Percentiles rank a stretch among this genome's conserved stretches.
Evolutionary conservation across 139 green algal species (phyloP).

Genomic region (Haematococcus lacustris): DNA sequence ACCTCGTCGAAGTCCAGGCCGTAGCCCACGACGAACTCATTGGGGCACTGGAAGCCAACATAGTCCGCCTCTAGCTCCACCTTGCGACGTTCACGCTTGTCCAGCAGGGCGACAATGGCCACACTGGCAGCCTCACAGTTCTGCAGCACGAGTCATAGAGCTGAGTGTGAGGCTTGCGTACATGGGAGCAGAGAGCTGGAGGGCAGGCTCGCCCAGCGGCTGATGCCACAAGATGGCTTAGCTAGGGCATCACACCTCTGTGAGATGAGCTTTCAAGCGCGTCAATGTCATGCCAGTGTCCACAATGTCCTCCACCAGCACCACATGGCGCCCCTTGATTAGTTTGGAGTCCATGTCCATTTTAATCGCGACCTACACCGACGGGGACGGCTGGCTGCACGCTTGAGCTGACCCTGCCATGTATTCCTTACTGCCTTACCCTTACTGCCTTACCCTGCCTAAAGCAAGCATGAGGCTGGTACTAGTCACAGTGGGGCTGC

Average conservation of each 20-base stretch:
- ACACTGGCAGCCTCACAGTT: constrained; percentile 17
- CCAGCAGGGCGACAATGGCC: constrained; percentile 51
- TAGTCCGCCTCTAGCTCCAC: constrained; percentile 15
- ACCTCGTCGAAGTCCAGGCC: constrained; percentile 85
- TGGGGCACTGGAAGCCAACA: constrained; percentile 48
- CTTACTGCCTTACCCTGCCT: background rate
- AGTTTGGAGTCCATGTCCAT: constrained; percentile 5
- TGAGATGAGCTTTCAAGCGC: background rate
- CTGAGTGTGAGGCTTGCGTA: no score
- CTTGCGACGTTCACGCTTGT: constrained; percentile 60
- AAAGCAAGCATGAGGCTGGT: background rate
- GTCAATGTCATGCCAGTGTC: constrained; percentile 66
- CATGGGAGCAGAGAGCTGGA: no score
- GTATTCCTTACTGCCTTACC: background rate
- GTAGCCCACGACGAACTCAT: constrained; percentile 92
- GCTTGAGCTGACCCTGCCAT: background rate
- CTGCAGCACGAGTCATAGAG: background rate
- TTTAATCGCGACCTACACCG: constrained; percentile 1
- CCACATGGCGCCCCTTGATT: constrained; percentile 37
- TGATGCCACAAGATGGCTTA: no score
- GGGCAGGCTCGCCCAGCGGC: no score
- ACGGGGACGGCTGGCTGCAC: background rate
- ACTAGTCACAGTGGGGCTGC: background rate
- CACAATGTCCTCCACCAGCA: constrained; percentile 87
- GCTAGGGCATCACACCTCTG: constrained; percentile 10